Evolutionary conservation across 305 asterid species (phyloP).

Genomic region (Fraxinus latifolia): DNA sequence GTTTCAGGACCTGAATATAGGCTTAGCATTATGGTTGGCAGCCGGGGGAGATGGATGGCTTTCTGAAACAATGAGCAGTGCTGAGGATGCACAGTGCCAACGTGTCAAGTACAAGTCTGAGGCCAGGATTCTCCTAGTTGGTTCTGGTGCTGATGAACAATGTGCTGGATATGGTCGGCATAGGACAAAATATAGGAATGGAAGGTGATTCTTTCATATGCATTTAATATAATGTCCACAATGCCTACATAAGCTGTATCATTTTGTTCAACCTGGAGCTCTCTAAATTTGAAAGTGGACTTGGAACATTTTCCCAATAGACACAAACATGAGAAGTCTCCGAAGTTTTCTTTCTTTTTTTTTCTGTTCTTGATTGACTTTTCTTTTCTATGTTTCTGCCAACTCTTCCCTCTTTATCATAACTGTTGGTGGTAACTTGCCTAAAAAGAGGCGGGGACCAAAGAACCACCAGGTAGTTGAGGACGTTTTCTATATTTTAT

Average conservation of each 20-base stretch:
- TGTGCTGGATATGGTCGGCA: conserved; percentile 99
- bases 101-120: conserved; percentile 58
- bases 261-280: neutral
- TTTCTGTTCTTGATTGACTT: neutral
- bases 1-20: conserved; percentile 87
- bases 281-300: neutral
- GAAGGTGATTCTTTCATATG: conserved; percentile 45
- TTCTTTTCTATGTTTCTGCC: neutral
- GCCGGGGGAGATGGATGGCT: conserved; percentile 86
- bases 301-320: neutral
- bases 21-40: conserved; percentile 91
- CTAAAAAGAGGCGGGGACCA: neutral
- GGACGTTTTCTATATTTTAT: neutral
- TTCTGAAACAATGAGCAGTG: conserved; percentile 34
- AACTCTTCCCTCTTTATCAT: neutral
- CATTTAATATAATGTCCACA: neutral
- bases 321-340: neutral
- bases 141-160: conserved; percentile 97
- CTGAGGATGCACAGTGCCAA: conserved; percentile 20
- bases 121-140: conserved; percentile 83
- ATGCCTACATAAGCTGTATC: neutral
- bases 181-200: conserved; percentile 73
- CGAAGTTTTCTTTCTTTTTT: neutral
- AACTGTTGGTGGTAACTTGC: neutral
- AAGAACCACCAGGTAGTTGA: neutral